Evolutionary conservation across 345 rosid species (phyloP), one percentile per base, ranked within the genome.

Genomic region (Barbarea vulgaris): DNA sequence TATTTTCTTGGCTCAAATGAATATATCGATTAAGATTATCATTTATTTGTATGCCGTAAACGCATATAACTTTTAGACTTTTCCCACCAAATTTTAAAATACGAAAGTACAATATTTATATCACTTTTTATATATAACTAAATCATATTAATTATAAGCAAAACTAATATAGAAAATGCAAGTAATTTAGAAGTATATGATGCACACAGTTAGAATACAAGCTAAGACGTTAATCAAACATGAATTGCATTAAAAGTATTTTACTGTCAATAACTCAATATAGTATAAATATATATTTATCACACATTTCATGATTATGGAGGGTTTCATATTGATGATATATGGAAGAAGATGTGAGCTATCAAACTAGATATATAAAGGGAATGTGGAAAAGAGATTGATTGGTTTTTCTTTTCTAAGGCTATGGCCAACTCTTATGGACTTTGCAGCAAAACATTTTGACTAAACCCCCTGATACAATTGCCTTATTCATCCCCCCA

Each of bases 401-500:
- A 71, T 56, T 48, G 30, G 21, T 7, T 46, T 70, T 46, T n/a
- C 9, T 15, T 63, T 64, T 55, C 42, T 59, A 63, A 62, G 56
- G 65, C 59, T 47, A 44, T 69, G 70, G 76, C 80, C 76, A 77
- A 46, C 76, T 55, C 80, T 54, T 46, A 63, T 63, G 46, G 76
- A 70, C 80, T 63, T 70, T 36, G 76, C 61, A 70, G 27, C 52
- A 54, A 58, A 8, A n/a, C 21, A 31, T 33, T 52, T 64, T 63
- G 75, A 63, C 75, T 46, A 44, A 58, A 13, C 28, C 9, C 57
- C 22, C 64, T 44, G 27, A 24, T 65, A 55, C 30, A n/a, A 64
- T 58, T 55, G 54, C 62, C 73, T 31, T 66, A 25, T 57, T 67
- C 18, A 54, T 18, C 30, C 60, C 57, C 42, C 67, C 67, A 59